phyloP scores from a whole-genome alignment of 2,329 filamentous ascomycete genomes.

The Clonostachys sp. region DNA sequence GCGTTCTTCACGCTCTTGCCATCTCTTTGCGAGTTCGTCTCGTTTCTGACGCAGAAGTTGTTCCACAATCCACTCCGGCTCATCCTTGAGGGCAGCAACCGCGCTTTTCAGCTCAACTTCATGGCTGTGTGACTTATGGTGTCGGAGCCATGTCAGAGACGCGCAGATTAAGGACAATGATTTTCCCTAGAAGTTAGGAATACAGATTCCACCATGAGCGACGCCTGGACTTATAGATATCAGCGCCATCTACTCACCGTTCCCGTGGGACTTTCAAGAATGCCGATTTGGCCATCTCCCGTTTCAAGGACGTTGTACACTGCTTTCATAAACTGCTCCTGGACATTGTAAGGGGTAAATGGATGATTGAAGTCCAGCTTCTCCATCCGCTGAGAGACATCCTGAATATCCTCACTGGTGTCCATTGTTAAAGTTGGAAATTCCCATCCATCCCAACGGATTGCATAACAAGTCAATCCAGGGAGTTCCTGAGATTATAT shows the following conservation, averaged over 20 bases:
- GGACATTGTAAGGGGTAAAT: slow-evolving; percentile 82
- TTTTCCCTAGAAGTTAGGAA: slow-evolving; percentile 62
- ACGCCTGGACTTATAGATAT: no score
- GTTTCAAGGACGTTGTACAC: slow-evolving; percentile 73
- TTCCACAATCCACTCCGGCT: slow-evolving; percentile 81
- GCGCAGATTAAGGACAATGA: slow-evolving; percentile 88
- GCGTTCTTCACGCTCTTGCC: slow-evolving; percentile 70
- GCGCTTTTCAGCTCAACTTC: slow-evolving; percentile 44
- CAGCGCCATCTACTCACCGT: slow-evolving; percentile 36
- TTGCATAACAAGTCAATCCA: no score
- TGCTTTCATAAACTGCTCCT: slow-evolving; percentile 80
- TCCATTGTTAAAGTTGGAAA: slow-evolving; percentile 8
- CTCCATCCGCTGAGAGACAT: slow-evolving; percentile 11
- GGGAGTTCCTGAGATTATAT: no score
- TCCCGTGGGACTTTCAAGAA: slow-evolving; percentile 92
- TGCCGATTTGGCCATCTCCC: slow-evolving; percentile 71
- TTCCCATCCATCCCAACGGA: no score
- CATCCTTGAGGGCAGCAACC: slow-evolving; percentile 49
- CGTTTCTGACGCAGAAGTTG: slow-evolving; percentile 67
- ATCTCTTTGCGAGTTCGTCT: slow-evolving; percentile 59
- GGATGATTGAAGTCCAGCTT: slow-evolving; percentile 75
- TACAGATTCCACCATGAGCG: no score
- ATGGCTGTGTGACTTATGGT: slow-evolving; percentile 63
- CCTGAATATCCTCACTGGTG: slow-evolving; percentile 6
- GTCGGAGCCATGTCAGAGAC: slow-evolving; percentile 84